A percentile compares a stretch with the other conserved stretches of the same genome.
phyloP scores from a whole-genome alignment of 177 flowering plant genomes.

The Vitis hybrid region DNA sequence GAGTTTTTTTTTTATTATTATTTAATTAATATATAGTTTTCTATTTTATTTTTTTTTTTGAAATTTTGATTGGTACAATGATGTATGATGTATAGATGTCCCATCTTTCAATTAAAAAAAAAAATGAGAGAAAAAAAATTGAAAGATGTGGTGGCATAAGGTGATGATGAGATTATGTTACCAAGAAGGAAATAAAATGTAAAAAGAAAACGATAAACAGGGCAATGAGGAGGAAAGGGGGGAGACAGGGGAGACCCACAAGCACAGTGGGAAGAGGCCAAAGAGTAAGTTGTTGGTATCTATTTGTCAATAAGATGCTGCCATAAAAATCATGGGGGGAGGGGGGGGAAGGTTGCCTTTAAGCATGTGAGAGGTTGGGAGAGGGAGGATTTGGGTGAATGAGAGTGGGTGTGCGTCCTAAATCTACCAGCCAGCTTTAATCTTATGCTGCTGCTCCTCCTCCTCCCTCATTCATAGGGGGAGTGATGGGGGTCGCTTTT shows the following conservation, averaged over 20 bases:
- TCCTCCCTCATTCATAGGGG: neutral
- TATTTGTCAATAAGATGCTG: conserved; percentile 3
- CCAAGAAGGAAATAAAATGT: too few species aligned
- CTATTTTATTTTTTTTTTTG: too few species aligned
- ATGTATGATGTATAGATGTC: too few species aligned
- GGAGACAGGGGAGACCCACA: neutral
- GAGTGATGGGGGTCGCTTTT: conserved; percentile 5
- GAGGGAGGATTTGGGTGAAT: neutral
- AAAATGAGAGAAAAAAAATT: too few species aligned
- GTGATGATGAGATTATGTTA: too few species aligned
- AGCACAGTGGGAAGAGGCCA: neutral
- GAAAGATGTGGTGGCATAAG: too few species aligned
- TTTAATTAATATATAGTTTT: too few species aligned
- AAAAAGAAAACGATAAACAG: too few species aligned
- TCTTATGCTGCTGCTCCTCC: neutral
- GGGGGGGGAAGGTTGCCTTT: neutral
- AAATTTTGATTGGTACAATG: too few species aligned
- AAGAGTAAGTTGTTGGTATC: neutral
- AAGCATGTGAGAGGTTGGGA: conserved; percentile 6
- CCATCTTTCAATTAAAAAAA: too few species aligned
- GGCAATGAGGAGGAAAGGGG: neutral
- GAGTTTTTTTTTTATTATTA: too few species aligned
- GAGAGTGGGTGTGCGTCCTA: too few species aligned
- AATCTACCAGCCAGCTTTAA: neutral
- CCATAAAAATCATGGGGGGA: neutral